Evolutionary conservation across 2,329 filamentous ascomycete species (phyloP).

Genomic region (Hirsutella thompsonii): DNA sequence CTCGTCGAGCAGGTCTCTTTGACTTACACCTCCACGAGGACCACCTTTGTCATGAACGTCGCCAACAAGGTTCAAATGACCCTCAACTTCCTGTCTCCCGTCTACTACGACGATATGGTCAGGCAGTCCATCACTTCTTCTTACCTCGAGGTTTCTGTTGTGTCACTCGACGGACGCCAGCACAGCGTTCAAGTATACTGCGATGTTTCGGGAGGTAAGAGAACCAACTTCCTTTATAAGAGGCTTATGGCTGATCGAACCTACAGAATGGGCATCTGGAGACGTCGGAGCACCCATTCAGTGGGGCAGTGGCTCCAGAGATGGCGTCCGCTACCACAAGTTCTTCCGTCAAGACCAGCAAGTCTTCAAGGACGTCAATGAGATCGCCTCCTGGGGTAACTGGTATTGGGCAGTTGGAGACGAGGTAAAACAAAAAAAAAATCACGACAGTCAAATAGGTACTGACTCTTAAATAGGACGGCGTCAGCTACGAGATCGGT

Average conservation of each 20-base stretch:
- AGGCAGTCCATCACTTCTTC: conserved; percentile 59
- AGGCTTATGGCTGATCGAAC: not conserved
- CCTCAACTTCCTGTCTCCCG: conserved; percentile 57
- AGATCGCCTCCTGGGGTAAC: conserved; percentile 71
- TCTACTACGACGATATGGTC: conserved; percentile 52
- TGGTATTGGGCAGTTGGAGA: conserved; percentile 62
- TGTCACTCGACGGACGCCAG: conserved; percentile 44
- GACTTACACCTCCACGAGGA: conserved; percentile 60
- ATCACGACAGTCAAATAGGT: no score
- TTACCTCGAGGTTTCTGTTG: conserved; percentile 52
- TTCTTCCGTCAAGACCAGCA: conserved; percentile 48
- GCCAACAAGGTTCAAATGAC: conserved; percentile 48
- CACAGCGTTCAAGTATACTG: conserved; percentile 61
- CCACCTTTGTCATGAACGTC: conserved; percentile 55
- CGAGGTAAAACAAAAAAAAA: conserved; percentile 11
- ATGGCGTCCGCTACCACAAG: conserved; percentile 49
- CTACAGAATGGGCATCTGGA: conserved; percentile 57
- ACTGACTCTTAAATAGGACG: conserved; percentile 10
- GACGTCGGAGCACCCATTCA: conserved; percentile 40
- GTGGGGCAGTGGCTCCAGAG: conserved; percentile 44
- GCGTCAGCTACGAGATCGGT: conserved; percentile 57
- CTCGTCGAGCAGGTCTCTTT: conserved; percentile 48
- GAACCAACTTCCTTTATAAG: no score
- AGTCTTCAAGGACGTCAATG: conserved; percentile 52
- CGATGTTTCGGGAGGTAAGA: conserved; percentile 47